phyloP scores from a whole-genome alignment of 345 rosid species.

The Gossypium rotundifolium region DNA sequence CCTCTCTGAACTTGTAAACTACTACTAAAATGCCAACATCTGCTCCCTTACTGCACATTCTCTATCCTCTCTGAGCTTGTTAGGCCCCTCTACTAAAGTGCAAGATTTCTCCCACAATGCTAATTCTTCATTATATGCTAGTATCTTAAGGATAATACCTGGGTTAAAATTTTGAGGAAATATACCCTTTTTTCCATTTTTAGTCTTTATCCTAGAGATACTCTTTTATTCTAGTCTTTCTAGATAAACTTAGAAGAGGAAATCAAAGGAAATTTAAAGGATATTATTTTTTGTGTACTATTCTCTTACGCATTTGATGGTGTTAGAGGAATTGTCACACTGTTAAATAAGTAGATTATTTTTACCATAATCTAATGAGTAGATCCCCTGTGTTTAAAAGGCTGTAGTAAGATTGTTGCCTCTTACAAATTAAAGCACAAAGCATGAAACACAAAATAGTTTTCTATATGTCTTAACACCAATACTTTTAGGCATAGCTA shows the following conservation, averaged over 20 bases:
- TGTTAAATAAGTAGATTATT: background rate
- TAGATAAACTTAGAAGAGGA: conserved; percentile 2
- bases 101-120: background rate
- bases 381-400: background rate
- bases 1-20: background rate
- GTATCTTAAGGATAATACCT: background rate
- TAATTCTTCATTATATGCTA: background rate
- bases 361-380: background rate
- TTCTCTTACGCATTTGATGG: background rate
- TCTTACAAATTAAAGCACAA: conserved; percentile 3
- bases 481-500: background rate
- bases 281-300: background rate
- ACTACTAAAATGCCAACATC: background rate
- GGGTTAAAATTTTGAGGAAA: background rate
- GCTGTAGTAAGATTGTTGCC: background rate
- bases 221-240: background rate
- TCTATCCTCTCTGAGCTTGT: background rate
- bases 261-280: background rate
- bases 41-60: background rate
- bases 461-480: background rate
- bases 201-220: background rate
- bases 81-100: background rate
- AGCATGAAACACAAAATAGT: background rate
- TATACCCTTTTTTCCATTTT: background rate
- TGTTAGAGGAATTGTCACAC: background rate